phyloP scores from a whole-genome alignment of 768 basidiomycete genomes.

The Leucogyrophana mollusca region DNA sequence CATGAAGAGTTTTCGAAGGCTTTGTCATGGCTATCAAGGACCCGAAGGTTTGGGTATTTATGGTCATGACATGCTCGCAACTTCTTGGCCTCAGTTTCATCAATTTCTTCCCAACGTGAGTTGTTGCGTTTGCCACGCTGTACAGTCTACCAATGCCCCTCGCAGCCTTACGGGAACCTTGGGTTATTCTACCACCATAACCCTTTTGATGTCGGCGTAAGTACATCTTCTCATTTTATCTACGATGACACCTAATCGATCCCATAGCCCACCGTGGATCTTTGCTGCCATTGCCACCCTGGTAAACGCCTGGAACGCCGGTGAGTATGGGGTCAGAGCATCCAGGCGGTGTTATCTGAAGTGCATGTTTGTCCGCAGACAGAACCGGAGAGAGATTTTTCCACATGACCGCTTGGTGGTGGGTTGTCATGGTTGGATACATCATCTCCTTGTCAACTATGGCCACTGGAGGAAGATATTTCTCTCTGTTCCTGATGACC shows the following conservation, averaged over 20 bases:
- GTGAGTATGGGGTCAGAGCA: constrained; percentile 18
- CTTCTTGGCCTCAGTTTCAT: constrained; percentile 59
- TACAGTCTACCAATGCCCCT: not conserved
- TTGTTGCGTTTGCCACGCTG: not conserved
- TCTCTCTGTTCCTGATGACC: constrained; percentile 65
- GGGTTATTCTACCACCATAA: constrained; percentile 60
- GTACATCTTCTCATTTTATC: constrained; percentile 14
- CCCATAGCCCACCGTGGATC: constrained; percentile 59
- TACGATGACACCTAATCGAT: not conserved
- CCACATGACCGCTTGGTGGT: constrained; percentile 57
- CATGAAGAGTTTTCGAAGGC: constrained; percentile 15
- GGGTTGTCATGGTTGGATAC: constrained; percentile 59
- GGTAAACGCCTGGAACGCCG: constrained; percentile 57
- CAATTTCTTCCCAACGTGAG: constrained; percentile 57
- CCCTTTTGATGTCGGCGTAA: constrained; percentile 58
- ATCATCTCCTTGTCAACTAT: constrained; percentile 58
- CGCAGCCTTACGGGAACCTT: constrained; percentile 58
- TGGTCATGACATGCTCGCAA: constrained; percentile 51
- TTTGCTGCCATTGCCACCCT: constrained; percentile 47
- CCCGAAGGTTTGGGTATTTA: constrained; percentile 51
- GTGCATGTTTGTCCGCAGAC: constrained; percentile 30
- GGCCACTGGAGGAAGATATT: constrained; percentile 52
- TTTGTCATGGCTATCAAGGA: constrained; percentile 56
- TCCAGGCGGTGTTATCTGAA: not conserved
- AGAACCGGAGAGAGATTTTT: constrained; percentile 64